Base-by-base conservation (phyloP, 2,329 filamentous ascomycete genomes). In the Nemania sp. region DNA sequence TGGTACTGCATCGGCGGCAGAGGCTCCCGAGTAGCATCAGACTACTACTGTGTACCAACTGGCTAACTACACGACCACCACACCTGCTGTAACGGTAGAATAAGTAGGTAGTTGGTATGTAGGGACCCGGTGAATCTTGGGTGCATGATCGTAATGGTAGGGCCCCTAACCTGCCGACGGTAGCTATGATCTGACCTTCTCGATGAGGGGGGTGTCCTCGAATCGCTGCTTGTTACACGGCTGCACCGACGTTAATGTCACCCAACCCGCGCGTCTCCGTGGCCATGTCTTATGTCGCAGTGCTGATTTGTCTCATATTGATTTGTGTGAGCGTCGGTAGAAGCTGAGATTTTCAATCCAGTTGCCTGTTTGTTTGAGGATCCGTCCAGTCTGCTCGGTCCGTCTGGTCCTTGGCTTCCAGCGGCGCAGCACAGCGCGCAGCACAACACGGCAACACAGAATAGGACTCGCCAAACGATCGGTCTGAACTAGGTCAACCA, bases 231-330 rank as follows among this genome's bases (percentile, higher is more conserved):
- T 24, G 41, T 54, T 20, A 49, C 49, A 51, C 41, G 27, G 49
- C 38, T 57, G 63, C 53, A 56, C 22, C 53, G 51, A 45, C 43
- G 51, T 51, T 56, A 24, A 55, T 52, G 32, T 66, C 43, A 49
- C 56, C 27, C 47, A 47, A 54, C 26, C 38, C 52, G 35, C 20
- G 35, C 58, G 24, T 20, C 57, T 45, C 5, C 20, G 27, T 20
- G 32, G 13, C 47, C 22, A 41, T 43, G 18, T 61, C 10, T 15
- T 22, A 29, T 29, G 15, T 1, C 11, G 11, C 41, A 45, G 7
- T 45, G 41, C 41, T 45, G 41, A 45, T 45, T n/a, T 20, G 41
- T 45, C 41, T 22, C 24, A 26, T 29, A 18, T 24, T 47, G 47
- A 41, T 32, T 41, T 24, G 29, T 26, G 52, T 7, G 29, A 27